These are phyloP conservation scores for Penicillium bovifimosum DNA, from an alignment of 495 filamentous ascomycete species.

Conservation along the genomic window DNA sequence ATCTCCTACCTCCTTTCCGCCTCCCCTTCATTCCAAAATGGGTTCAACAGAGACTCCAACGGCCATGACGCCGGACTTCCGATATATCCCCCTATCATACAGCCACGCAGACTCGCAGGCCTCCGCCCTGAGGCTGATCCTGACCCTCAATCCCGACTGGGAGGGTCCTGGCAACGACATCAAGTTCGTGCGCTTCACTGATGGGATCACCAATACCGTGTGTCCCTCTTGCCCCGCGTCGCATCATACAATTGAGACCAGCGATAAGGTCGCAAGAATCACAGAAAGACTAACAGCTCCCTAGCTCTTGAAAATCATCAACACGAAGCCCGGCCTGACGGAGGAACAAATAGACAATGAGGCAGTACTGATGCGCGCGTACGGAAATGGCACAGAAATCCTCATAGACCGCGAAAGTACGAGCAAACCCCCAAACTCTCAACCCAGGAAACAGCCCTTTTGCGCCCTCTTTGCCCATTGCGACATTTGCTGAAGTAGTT, in stretches of 20 bases:
- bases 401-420: constrained; percentile 94
- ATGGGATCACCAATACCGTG: constrained; percentile 96
- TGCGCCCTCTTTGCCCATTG: constrained; percentile 25
- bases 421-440: constrained; percentile 28
- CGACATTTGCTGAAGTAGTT: constrained; percentile 37
- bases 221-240: constrained; percentile 25
- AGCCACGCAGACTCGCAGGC: constrained; percentile 65
- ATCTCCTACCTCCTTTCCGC: background rate
- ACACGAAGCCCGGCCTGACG: constrained; percentile 68
- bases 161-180: constrained; percentile 65
- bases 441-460: constrained; percentile 1
- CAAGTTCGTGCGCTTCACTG: constrained; percentile 86
- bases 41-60: constrained; percentile 24
- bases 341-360: constrained; percentile 76
- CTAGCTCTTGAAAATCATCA: constrained; percentile 79
- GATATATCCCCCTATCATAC: constrained; percentile 70
- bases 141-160: constrained; percentile 82
- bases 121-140: constrained; percentile 72
- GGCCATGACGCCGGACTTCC: constrained; percentile 26
- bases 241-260: background rate
- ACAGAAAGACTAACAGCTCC: constrained; percentile 19
- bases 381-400: constrained; percentile 88
- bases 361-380: constrained; percentile 86
- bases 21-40: constrained; percentile 18
- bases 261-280: background rate